Evolutionary conservation across 805 yeast genomes (phyloP).

Genomic region (Cyberlindnera subsufficiens): DNA sequence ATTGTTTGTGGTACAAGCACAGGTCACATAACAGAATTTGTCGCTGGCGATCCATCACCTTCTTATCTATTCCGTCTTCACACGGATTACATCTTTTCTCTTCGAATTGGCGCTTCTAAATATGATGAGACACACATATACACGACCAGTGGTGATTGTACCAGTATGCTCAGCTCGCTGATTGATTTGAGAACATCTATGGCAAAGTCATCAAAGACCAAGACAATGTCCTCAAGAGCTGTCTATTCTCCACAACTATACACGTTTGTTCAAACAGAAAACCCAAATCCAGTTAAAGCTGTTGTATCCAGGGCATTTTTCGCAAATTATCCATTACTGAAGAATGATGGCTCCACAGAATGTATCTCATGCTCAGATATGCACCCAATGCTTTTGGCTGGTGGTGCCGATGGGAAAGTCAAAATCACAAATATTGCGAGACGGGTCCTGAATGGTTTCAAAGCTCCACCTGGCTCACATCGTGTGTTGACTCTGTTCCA

Average conservation of each 20-base stretch:
- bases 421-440: conserved; percentile 35
- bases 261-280: conserved; percentile 37
- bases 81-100: conserved; percentile 30
- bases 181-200: conserved; percentile 25
- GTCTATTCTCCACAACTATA: conserved; percentile 28
- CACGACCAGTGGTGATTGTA: conserved; percentile 39
- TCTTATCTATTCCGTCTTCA: conserved; percentile 33
- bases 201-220: conserved; percentile 25
- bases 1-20: conserved; percentile 52
- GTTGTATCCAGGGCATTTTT: conserved; percentile 31
- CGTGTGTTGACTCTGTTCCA: conserved; percentile 29
- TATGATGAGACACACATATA: conserved; percentile 28
- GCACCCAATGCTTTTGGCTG: conserved; percentile 43
- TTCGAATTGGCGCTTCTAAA: conserved; percentile 30
- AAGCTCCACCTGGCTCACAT: conserved; percentile 24
- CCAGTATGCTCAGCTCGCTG: conserved; percentile 29
- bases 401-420: conserved; percentile 45
- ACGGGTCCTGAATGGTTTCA: conserved; percentile 29
- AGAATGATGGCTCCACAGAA: conserved; percentile 36
- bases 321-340: conserved; percentile 28
- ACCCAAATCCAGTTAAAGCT: conserved; percentile 30
- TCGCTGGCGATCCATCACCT: conserved; percentile 25
- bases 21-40: conserved; percentile 56
- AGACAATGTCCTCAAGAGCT: conserved; percentile 26
- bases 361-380: conserved; percentile 33